These are phyloP conservation scores for Scleroderma bovista DNA, from an alignment of 768 basidiomycete genomes.

Conservation along the genomic window DNA sequence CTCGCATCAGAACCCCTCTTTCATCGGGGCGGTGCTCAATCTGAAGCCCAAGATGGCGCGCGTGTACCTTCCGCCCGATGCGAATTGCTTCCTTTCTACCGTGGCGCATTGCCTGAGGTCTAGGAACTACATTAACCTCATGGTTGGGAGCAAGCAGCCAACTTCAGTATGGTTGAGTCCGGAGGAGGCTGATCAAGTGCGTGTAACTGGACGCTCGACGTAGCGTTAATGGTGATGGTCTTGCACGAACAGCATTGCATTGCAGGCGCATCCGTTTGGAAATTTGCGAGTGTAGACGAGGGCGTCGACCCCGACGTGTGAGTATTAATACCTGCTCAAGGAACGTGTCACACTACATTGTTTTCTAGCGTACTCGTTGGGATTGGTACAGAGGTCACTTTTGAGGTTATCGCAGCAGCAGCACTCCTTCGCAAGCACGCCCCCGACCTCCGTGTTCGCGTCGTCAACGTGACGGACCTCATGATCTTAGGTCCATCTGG, in stretches of 20 bases:
- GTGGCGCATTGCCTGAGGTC: constrained; percentile 78
- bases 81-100: constrained; percentile 80
- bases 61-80: constrained; percentile 87
- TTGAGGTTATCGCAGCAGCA: constrained; percentile 85
- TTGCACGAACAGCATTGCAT: constrained; percentile 57
- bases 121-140: constrained; percentile 82
- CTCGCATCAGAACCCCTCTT: constrained; percentile 81
- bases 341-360: not conserved
- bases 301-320: constrained; percentile 71
- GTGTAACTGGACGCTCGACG: not conserved
- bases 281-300: constrained; percentile 69
- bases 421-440: constrained; percentile 64
- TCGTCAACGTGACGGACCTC: constrained; percentile 86
- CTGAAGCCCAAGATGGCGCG: constrained; percentile 67
- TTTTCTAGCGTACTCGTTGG: constrained; percentile 66
- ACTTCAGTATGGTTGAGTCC: constrained; percentile 72
- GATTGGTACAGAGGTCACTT: constrained; percentile 83
- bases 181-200: constrained; percentile 68
- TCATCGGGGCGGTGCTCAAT: constrained; percentile 82
- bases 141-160: constrained; percentile 86
- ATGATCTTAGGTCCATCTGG: constrained; percentile 74
- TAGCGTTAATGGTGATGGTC: constrained; percentile 5
- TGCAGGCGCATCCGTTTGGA: constrained; percentile 85
- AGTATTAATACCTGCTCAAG: constrained; percentile 12
- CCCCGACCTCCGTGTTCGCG: constrained; percentile 74